phyloP scores from a whole-genome alignment of 2,329 filamentous ascomycete species.

The Diplodia corticola region DNA sequence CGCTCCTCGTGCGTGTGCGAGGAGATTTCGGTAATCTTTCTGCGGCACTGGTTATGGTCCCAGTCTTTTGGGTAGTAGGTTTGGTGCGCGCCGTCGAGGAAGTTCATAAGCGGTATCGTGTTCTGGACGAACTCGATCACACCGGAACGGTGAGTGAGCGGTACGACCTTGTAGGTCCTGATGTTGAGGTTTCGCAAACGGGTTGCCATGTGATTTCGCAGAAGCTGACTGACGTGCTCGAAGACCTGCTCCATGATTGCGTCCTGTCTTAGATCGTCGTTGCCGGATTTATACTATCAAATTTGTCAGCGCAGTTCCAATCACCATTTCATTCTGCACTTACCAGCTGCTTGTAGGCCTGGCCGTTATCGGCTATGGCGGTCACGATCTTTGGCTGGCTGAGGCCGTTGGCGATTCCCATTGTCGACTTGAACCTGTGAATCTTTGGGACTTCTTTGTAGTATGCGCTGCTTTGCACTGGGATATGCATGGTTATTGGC shows the following conservation, averaged over 20 bases:
- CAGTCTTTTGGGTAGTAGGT: slow-evolving; percentile 82
- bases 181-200: slow-evolving; percentile 87
- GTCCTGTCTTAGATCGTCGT: slow-evolving; percentile 94
- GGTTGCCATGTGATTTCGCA: slow-evolving; percentile 82
- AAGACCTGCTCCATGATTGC: slow-evolving; percentile 99
- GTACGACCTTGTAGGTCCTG: slow-evolving; percentile 94
- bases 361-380: slow-evolving; percentile 73
- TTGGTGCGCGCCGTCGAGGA: slow-evolving; percentile 85
- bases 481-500: slow-evolving; percentile 82
- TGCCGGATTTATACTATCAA: slow-evolving; percentile 78
- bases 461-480: slow-evolving; percentile 67
- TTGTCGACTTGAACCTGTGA: slow-evolving; percentile 67
- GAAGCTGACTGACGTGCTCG: slow-evolving; percentile 85
- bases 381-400: slow-evolving; percentile 94
- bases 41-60: slow-evolving; percentile 73
- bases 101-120: slow-evolving; percentile 89
- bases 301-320: slow-evolving; percentile 9
- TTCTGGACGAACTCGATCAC: slow-evolving; percentile 97
- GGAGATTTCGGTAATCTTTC: slow-evolving; percentile 74
- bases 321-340: slow-evolving; percentile 31
- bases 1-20: slow-evolving; percentile 68
- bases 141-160: slow-evolving; percentile 78
- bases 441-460: slow-evolving; percentile 79
- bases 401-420: slow-evolving; percentile 84
- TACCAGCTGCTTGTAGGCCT: slow-evolving; percentile 80